These are phyloP conservation scores for Luzula sylvatica DNA, from an alignment of 176 grass and related monocot species.

Conservation along the genomic window DNA sequence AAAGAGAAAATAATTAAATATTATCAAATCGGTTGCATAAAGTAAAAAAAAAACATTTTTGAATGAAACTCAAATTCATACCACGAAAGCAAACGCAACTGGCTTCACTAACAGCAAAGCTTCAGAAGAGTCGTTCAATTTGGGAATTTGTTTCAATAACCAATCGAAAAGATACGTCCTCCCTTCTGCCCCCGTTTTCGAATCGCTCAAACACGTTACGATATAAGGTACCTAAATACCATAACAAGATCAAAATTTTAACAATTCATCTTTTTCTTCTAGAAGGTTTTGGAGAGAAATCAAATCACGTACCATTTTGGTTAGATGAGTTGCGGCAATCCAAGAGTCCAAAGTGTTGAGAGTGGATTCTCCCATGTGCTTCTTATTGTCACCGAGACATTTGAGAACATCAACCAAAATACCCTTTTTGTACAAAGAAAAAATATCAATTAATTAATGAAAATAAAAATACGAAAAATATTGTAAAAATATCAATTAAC, in stretches of 20 bases:
- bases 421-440: slow-evolving; percentile 37
- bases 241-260: not conserved
- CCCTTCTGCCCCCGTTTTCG: slow-evolving; percentile 83
- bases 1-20: slow-evolving; percentile 12
- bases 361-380: slow-evolving; percentile 93
- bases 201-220: slow-evolving; percentile 54
- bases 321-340: slow-evolving; percentile 79
- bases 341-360: slow-evolving; percentile 74
- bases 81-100: slow-evolving; percentile 74
- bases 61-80: slow-evolving; percentile 15
- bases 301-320: slow-evolving; percentile 60
- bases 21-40: slow-evolving; percentile 13
- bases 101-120: slow-evolving; percentile 80
- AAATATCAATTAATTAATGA: not conserved
- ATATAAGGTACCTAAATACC: slow-evolving; percentile 67
- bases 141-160: slow-evolving; percentile 73
- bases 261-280: not conserved
- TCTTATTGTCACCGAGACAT: slow-evolving; percentile 96
- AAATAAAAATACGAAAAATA: no score
- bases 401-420: slow-evolving; percentile 84
- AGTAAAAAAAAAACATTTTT: not conserved
- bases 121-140: slow-evolving; percentile 70
- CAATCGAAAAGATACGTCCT: slow-evolving; percentile 99
- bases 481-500: no score
- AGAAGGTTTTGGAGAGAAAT: no score